Evolutionary conservation across 108 stramenopile genomes (phyloP).

Genomic region (Aureococcus anophagefferens): DNA sequence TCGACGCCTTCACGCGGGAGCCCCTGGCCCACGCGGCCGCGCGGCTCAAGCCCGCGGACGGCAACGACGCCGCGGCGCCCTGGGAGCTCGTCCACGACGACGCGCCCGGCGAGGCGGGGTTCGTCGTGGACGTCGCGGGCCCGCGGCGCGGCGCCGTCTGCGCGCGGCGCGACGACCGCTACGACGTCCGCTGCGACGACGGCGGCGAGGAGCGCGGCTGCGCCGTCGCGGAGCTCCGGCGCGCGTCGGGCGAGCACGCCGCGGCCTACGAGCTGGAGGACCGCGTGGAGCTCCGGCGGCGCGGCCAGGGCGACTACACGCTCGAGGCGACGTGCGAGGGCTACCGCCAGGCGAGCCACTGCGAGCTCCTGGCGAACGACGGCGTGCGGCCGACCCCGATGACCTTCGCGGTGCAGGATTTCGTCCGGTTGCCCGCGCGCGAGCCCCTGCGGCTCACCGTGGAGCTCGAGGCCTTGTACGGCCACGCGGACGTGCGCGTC

Average conservation of each 20-base stretch:
- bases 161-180: neutral
- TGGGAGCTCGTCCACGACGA: too few species aligned
- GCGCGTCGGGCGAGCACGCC: neutral
- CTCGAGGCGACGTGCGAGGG: neutral
- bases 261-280: neutral
- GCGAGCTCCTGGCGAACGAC: too few species aligned
- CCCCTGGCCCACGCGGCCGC: too few species aligned
- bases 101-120: too few species aligned
- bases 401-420: neutral
- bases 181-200: neutral
- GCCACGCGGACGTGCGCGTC: neutral
- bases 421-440: neutral
- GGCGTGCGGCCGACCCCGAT: too few species aligned
- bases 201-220: neutral
- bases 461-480: neutral
- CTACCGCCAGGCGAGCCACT: neutral
- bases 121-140: too few species aligned
- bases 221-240: neutral
- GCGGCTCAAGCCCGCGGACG: too few species aligned
- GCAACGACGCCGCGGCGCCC: too few species aligned
- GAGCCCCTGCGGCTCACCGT: neutral
- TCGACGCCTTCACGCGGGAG: too few species aligned
- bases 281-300: neutral
- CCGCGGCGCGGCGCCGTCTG: too few species aligned
- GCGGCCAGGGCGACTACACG: neutral